Evolutionary conservation across 768 basidiomycete species (phyloP), one percentile per base, ranked within the genome.

Genomic region (Suillus plorans): DNA sequence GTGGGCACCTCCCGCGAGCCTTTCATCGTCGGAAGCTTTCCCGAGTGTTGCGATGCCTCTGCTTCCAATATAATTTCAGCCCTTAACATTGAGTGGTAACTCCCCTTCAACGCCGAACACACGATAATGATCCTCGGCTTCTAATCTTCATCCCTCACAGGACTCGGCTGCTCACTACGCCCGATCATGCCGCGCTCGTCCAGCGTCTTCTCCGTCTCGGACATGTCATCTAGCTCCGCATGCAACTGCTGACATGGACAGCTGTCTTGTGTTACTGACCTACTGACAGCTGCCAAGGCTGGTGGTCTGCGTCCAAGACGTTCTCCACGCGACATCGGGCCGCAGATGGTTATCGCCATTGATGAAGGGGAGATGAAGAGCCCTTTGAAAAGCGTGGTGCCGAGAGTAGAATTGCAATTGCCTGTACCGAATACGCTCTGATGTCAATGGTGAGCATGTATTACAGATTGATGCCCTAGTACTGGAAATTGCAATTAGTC

Each of bases 341-440:
- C 80, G 71, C 0, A 95, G 91, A 73, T 98, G 96, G 66, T 91
- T 88, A 73, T 97, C 95, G 36, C 91, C 96, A 71, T 98, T 96
- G 65, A 94, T 79, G 78, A 91, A 97, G 1, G 94, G 89, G 66
- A 93, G 67, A n/a, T 74, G 76, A 57, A 94, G 80, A 34, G 80
- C 79, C 44, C 77, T 31, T 31, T 31, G 31, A 31, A 31, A 31
- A 31, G 79, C 9, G 85, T 85, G 5, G 67, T 67, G 0, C 90
- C 92, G 1, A 95, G 80, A 25, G 89, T 91, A 36, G 86, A 85
- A 31, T 31, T 37, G 10, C 2, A 10, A 72, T 91, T 91, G 9
- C 91, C 89, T 39, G 87, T 86, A 16, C 89, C 89, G 0, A 83
- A 90, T 4, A 91, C 89, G 41, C 92, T 92, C 89, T 90, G 69